phyloP scores from a whole-genome alignment of 2,329 filamentous ascomycete genomes.

The Esteya vermicola region DNA sequence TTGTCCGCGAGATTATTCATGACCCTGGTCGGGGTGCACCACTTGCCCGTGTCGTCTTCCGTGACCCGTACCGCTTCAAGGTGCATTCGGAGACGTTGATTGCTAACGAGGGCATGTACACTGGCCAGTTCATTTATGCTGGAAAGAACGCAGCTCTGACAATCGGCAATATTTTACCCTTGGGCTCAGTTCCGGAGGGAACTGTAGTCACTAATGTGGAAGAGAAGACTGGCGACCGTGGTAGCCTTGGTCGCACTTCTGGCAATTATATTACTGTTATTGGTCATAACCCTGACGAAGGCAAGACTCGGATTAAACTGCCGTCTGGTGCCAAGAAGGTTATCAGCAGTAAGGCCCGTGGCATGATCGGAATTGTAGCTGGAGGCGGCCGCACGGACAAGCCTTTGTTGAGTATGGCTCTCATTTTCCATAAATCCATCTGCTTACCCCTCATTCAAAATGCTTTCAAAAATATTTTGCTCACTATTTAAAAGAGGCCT shows the following conservation, averaged over 20 bases:
- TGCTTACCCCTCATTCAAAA: not conserved
- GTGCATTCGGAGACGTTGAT: conserved; percentile 98
- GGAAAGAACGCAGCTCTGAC: conserved; percentile 97
- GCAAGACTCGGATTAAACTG: conserved; percentile 99
- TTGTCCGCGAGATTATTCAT: conserved; percentile 99
- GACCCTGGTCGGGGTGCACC: conserved; percentile 96
- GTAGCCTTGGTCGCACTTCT: conserved; percentile 88
- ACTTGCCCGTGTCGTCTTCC: conserved; percentile 92
- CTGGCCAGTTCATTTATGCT: conserved; percentile 99
- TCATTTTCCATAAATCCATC: not conserved
- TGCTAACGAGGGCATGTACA: conserved; percentile 99
- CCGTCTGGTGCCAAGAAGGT: conserved; percentile 99
- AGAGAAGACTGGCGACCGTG: conserved; percentile 96
- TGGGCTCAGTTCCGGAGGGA: conserved; percentile 93
- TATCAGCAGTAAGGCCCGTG: conserved; percentile 77
- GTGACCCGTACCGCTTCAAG: conserved; percentile 97
- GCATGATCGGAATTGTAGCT: conserved; percentile 99
- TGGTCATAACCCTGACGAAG: conserved; percentile 95
- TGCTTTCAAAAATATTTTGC: not conserved
- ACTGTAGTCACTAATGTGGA: conserved; percentile 99
- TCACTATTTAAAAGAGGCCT: conserved; percentile 59
- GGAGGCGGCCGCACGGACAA: conserved; percentile 99
- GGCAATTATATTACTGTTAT: conserved; percentile 99
- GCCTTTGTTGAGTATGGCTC: conserved; percentile 70
- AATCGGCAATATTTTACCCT: conserved; percentile 93